Percentiles rank a stretch among this genome's conserved stretches.
These are phyloP conservation scores for Exophiala sideris DNA, from an alignment of 2,329 filamentous ascomycete species.

Conservation along the genomic window DNA sequence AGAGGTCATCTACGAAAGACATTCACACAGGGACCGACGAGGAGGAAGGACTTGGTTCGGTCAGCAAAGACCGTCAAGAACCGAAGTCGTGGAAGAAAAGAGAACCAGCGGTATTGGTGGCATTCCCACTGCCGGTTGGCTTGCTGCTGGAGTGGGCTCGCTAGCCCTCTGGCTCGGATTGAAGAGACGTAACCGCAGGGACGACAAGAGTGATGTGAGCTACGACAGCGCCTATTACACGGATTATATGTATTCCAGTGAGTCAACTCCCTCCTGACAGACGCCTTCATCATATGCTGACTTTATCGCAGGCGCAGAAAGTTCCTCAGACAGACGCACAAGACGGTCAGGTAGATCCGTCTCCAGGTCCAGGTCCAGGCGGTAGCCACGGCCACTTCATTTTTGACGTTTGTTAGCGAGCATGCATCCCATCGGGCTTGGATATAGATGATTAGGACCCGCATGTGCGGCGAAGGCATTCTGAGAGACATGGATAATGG, in stretches of 20 bases:
- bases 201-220: slow-evolving; percentile 40
- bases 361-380: slow-evolving; percentile 28
- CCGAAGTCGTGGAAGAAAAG: slow-evolving; percentile 35
- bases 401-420: slow-evolving; percentile 2
- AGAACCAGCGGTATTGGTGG: slow-evolving; percentile 36
- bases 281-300: slow-evolving; percentile 16
- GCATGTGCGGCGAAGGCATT: not conserved
- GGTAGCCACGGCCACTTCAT: slow-evolving; percentile 8
- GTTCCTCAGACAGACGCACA: slow-evolving; percentile 41
- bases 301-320: slow-evolving; percentile 39
- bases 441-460: not conserved
- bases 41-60: slow-evolving; percentile 41
- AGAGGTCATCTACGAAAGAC: slow-evolving; percentile 38
- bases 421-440: slow-evolving; percentile 3
- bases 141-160: slow-evolving; percentile 43
- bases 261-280: slow-evolving; percentile 28
- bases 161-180: slow-evolving; percentile 46
- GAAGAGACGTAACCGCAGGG: slow-evolving; percentile 37
- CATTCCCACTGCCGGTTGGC: slow-evolving; percentile 38
- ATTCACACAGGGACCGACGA: slow-evolving; percentile 24
- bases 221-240: slow-evolving; percentile 38
- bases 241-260: slow-evolving; percentile 41
- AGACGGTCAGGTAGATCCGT: slow-evolving; percentile 31
- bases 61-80: not conserved
- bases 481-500: too few relatives aligned